Conservation (phyloP, 176 grass and related monocot species). For the Aegilops bicornis region DNA sequence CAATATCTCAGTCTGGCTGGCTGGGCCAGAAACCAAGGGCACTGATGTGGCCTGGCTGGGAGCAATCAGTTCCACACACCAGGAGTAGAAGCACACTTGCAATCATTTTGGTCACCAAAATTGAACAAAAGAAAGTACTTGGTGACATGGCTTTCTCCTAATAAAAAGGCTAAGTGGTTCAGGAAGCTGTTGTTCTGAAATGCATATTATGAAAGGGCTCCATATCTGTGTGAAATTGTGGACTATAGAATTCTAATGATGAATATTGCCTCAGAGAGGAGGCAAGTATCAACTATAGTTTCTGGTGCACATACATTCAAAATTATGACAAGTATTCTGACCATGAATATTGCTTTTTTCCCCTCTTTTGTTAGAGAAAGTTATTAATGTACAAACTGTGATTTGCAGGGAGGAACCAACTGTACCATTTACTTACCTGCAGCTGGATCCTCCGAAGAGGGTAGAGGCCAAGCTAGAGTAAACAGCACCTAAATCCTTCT, state of each 20-base stretch:
- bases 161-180: neutral
- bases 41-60: neutral
- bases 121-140: neutral
- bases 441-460: conserved; percentile 81
- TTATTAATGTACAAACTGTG: conserved; percentile 13
- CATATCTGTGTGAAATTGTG: neutral
- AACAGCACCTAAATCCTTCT: conserved; percentile 18
- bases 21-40: neutral
- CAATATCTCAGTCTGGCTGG: conserved; percentile 16
- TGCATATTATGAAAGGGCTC: neutral
- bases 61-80: neutral
- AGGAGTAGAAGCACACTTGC: neutral
- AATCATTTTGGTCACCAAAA: neutral
- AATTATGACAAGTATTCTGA: neutral
- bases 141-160: neutral
- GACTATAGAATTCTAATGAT: neutral
- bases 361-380: neutral
- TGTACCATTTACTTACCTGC: conserved; percentile 68
- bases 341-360: neutral
- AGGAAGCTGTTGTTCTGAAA: neutral
- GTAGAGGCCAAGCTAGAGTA: conserved; percentile 72
- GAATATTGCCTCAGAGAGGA: neutral
- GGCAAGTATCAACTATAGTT: neutral
- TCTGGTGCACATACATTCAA: neutral
- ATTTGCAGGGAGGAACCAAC: conserved; percentile 92